Base-by-base conservation (phyloP, 306 rosid genomes). In the Vicia villosa region DNA sequence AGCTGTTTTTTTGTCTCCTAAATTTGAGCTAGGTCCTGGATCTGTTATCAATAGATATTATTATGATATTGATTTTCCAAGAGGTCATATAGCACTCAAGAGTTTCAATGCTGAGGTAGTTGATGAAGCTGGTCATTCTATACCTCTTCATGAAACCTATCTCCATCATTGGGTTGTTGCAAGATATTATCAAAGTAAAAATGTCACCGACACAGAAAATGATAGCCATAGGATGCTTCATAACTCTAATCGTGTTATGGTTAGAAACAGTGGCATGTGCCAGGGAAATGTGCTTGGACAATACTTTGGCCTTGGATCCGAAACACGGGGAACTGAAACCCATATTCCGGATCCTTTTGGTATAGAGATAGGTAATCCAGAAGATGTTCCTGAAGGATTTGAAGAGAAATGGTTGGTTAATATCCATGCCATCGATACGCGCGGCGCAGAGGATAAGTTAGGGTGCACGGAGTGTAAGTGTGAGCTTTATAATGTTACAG, bases 371-470 rank as follows among this genome's bases (percentile, higher is more conserved):
- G 96, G 97, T 5, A 78, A 92, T 74, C 85, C 83, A 15, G 78
- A 49, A 8, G 79, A 81, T 20, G 57, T 85, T 72, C 96, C 94
- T 17, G 65, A 67, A 1, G 96, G 91, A 8, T 81, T 73, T 65
- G 90, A 91, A 70, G 95, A 92, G 83, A 73, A 73, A 41, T 92
- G 96, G 97, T 0, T 86, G 41, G 56, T 92, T n/a, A 89, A 87
- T 38, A 65, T 92, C 10, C 97, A 89, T 28, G 97, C 89, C 2
- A 89, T 92, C 11, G 97, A 92, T 74, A 92, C 95, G 0, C 64
- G 96, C 1, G 95, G 87, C 0, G 88, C 64, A 0, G 90, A 45
- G 65, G 89, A 89, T 41, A 77, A 45, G 45, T 2, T 80, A 63
- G 95, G 95, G 16, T 92, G 96, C 57, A 80, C 76, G 12, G 96